Evolutionary conservation across 306 rosid genomes (phyloP), one percentile per base, ranked within the genome.

Genomic region (Carpinus viminea): DNA sequence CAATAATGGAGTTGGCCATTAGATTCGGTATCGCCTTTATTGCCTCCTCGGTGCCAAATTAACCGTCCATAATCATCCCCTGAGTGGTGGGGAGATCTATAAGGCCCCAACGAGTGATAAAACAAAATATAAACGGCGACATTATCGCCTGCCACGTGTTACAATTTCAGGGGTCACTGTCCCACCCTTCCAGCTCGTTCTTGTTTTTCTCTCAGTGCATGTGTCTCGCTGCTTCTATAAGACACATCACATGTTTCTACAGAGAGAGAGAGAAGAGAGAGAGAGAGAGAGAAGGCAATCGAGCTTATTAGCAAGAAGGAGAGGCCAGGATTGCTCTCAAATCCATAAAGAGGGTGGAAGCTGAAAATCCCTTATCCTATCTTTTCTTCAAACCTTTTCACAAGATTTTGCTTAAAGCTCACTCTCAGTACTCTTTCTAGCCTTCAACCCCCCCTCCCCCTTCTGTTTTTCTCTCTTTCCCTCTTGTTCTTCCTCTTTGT

Each of bases 361-460:
- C 80, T 76, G 66, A 4, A 76, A 70, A 9, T 71, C 78, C 94
- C 91, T 89, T 89, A 91, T 94, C 98, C 92, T 92, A 91, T 92
- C 93, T 82, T 38, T 38, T 84, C 91, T 83, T 84, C 82, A 70
- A 26, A 34, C 74, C 77, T 75, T 50, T 75, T 50, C 74, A 53
- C 80, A 64, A 66, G 57, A 76, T 76, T 78, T 41, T 70, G 71
- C 72, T 34, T 38, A 12, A 18, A 45, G 41, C 51, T 12, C 12
- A 55, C 55, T 5, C 36, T 47, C 20, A n/a, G n/a, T n/a, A 16
- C 65, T 26, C 60, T 12, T 45, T 71, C 70, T 51, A 26, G 28
- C 3, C 45, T 31, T 46, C 43, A 34, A 55, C 12, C 24, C 12
- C 5, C 12, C 34, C 52, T 5, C 62, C 76, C 17, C 73, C 17